These are phyloP conservation scores for Aspergillus candidus DNA, from an alignment of 2,329 filamentous ascomycete genomes.

Conservation along the genomic window DNA sequence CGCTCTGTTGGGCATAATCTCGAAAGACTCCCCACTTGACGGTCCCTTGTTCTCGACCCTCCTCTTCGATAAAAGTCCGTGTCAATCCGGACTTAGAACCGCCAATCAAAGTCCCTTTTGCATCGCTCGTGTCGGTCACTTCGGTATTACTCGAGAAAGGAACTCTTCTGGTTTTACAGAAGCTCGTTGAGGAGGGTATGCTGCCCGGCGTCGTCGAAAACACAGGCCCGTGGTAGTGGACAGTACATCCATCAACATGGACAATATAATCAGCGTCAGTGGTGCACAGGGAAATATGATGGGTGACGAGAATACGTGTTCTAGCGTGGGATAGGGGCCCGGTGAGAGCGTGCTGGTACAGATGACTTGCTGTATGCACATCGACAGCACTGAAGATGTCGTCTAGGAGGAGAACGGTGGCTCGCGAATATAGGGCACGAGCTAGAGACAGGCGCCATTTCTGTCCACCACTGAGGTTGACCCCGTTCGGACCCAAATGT, in stretches of 20 bases:
- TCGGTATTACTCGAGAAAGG: no score
- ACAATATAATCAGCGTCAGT: constrained; percentile 64
- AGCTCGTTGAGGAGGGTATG: no score
- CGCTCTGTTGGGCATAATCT: no score
- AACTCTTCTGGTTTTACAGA: no score
- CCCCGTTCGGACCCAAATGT: constrained; percentile 50
- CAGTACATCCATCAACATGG: constrained; percentile 57
- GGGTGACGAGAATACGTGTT: constrained; percentile 71
- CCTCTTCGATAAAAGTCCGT: no score
- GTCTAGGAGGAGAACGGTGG: constrained; percentile 67
- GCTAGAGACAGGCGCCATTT: constrained; percentile 74
- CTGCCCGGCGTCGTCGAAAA: not conserved
- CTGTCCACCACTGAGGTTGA: constrained; percentile 77
- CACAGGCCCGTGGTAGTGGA: not conserved
- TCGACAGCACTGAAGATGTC: constrained; percentile 77
- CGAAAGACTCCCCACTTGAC: no score
- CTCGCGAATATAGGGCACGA: constrained; percentile 69
- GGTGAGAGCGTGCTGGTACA: constrained; percentile 67
- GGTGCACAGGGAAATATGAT: constrained; percentile 66
- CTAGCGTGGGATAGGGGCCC: constrained; percentile 61
- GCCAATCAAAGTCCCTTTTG: no score
- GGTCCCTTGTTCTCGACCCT: no score
- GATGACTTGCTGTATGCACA: constrained; percentile 68
- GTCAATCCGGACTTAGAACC: no score
- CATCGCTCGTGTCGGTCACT: no score